Evolutionary conservation across 2,329 filamentous ascomycete genomes (phyloP).

Genomic region (Echinosphaeria canescens): DNA sequence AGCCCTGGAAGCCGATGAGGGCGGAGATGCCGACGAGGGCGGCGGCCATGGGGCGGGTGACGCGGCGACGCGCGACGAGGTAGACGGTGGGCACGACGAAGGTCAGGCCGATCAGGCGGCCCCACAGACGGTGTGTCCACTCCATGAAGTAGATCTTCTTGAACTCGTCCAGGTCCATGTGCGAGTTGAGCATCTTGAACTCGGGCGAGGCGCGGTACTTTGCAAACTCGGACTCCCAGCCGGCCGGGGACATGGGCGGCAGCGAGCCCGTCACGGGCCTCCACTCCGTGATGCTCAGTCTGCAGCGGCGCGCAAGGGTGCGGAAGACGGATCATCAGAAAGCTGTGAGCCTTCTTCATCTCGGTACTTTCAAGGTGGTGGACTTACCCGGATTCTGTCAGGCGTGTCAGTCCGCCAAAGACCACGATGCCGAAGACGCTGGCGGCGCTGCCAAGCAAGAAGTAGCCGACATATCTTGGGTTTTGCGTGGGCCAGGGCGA

Average conservation of each 20-base stretch:
- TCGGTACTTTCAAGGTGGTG: neutral
- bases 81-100: conserved; percentile 79
- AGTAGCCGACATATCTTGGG: conserved; percentile 66
- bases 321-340: conserved; percentile 4
- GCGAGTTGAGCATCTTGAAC: conserved; percentile 76
- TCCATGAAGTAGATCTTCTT: conserved; percentile 99
- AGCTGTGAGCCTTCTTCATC: neutral
- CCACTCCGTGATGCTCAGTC: conserved; percentile 98
- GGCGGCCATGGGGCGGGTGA: conserved; percentile 56
- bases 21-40: conserved; percentile 66
- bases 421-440: conserved; percentile 96
- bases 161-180: conserved; percentile 86
- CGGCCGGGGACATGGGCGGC: conserved; percentile 53
- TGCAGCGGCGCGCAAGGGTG: conserved; percentile 13
- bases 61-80: conserved; percentile 62
- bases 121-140: conserved; percentile 92
- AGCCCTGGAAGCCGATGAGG: conserved; percentile 84
- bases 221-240: conserved; percentile 84
- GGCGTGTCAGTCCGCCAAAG: conserved; percentile 76
- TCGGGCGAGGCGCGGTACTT: conserved; percentile 89
- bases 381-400: conserved; percentile 79
- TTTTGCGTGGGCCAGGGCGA: conserved; percentile 35
- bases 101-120: conserved; percentile 70
- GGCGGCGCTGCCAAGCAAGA: conserved; percentile 75
- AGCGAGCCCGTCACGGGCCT: conserved; percentile 82